These are phyloP conservation scores for Rugiboletus extremiorientalis DNA, from an alignment of 1,284 basidiomycete genomes.

Conservation along the genomic window DNA sequence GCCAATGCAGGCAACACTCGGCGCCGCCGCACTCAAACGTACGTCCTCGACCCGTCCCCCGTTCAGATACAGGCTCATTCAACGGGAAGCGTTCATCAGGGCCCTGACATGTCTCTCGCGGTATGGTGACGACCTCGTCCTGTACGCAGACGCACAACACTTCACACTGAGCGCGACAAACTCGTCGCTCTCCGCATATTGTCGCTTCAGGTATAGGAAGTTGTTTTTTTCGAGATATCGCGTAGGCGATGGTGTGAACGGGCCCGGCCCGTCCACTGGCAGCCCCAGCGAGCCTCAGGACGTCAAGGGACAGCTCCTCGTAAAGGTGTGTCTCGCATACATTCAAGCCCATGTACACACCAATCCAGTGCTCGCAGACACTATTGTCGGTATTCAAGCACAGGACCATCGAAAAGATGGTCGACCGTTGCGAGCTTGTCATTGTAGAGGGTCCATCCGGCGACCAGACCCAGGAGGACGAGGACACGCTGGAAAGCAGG, in stretches of 20 bases:
- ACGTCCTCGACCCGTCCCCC: slow-evolving; percentile 18
- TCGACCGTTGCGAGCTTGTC: slow-evolving; percentile 71
- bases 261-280: slow-evolving; percentile 16
- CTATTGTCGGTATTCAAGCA: slow-evolving; percentile 72
- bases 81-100: slow-evolving; percentile 61
- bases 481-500: slow-evolving; percentile 67
- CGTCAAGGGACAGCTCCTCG: slow-evolving; percentile 62
- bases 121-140: slow-evolving; percentile 75
- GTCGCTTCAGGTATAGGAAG: slow-evolving; percentile 68
- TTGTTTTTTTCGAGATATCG: slow-evolving; percentile 70
- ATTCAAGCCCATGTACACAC: not conserved
- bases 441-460: slow-evolving; percentile 53
- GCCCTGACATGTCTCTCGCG: slow-evolving; percentile 71
- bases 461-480: slow-evolving; percentile 46
- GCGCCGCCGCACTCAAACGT: slow-evolving; percentile 49
- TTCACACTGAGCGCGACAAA: slow-evolving; percentile 72
- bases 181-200: slow-evolving; percentile 75
- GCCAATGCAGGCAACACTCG: slow-evolving; percentile 47
- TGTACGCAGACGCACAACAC: slow-evolving; percentile 59
- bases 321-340: slow-evolving; percentile 50
- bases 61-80: slow-evolving; percentile 17
- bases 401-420: slow-evolving; percentile 67
- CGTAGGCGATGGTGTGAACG: slow-evolving; percentile 35
- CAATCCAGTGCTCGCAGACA: slow-evolving; percentile 42
- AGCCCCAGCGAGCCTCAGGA: slow-evolving; percentile 33